Base-by-base conservation (phyloP, 805 yeast genomes). In the Grigorovia transvaalensis region DNA sequence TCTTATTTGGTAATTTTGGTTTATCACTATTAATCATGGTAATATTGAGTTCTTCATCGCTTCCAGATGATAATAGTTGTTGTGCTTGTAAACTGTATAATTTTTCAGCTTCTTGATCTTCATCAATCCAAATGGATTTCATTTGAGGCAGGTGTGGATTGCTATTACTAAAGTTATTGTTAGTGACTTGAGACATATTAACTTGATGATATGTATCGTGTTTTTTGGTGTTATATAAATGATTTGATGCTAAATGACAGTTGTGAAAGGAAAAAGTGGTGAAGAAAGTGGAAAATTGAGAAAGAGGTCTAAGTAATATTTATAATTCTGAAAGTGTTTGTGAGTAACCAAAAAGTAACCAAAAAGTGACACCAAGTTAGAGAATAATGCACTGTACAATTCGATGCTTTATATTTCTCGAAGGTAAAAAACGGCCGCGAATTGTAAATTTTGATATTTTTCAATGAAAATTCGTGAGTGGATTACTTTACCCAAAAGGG, bases 91-190 rank as follows among this genome's bases (percentile, higher is more conserved):
- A 42, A 45, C 67, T 63, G 50, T 66, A 66, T 33, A 71, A 58
- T 53, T 71, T 71, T 41, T 63, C 66, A 5, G 63, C 64, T 45
- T 65, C 67, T 47, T 63, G 55, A 46, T 70, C 74, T 44, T 72
- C 75, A 51, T 71, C 75, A 20, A 72, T 53, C 75, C 75, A 72
- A 49, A 72, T 71, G 38, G 74, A 71, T 53, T 66, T 69, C 72
- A 72, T 71, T 53, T 62, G 67, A 27, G 67, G 70, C 38, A 64
- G 33, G 13, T 45, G 51, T 45, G n/a, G 47, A 35, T 48, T 49
- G n/a, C 29, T 44, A 38, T 8, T 50, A 38, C 11, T 33, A 11
- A 13, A 11, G 8, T 33, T 33, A 33, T 33, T 33, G 9, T 33
- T 33, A 13, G 38, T 13, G 38, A 33, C 8, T 33, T 33, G 38